Evolutionary conservation across 495 filamentous ascomycete genomes (phyloP).

Genomic region (Penicillium crystallinum): DNA sequence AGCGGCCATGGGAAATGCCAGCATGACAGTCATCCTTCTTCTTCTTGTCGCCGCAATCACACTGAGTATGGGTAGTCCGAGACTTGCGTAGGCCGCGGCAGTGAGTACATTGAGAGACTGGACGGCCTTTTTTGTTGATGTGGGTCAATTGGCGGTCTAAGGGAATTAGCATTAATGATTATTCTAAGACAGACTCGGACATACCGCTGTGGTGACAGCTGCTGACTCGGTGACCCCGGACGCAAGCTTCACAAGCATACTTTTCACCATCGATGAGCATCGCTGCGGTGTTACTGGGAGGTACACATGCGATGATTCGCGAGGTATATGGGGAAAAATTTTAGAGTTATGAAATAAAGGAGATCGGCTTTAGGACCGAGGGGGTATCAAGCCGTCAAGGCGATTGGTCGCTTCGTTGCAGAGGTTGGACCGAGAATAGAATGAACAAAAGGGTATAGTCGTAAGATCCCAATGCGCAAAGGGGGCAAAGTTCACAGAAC

Average conservation of each 20-base stretch:
- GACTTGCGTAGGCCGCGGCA: constrained; percentile 97
- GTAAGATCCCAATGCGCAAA: constrained; percentile 36
- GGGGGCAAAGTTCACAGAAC: constrained; percentile 32
- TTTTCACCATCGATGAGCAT: constrained; percentile 91
- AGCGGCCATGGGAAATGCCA: constrained; percentile 59
- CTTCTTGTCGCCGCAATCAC: constrained; percentile 92
- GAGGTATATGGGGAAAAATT: constrained; percentile 17
- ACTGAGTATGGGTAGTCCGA: constrained; percentile 90
- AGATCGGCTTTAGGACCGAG: constrained; percentile 23
- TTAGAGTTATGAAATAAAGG: constrained; percentile 19
- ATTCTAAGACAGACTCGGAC: constrained; percentile 28
- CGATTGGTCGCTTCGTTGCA: constrained; percentile 34
- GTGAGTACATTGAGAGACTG: constrained; percentile 96
- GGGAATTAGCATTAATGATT: constrained; percentile 18
- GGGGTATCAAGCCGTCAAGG: constrained; percentile 42
- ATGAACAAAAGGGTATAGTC: constrained; percentile 41
- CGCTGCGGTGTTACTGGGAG: constrained; percentile 37
- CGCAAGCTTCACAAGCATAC: constrained; percentile 89
- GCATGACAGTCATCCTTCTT: constrained; percentile 59
- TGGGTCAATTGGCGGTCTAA: constrained; percentile 87
- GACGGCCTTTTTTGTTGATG: constrained; percentile 98
- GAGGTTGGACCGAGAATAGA: constrained; percentile 24
- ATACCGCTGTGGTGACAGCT: constrained; percentile 87
- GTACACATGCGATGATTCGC: constrained; percentile 46
- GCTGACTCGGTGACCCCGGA: constrained; percentile 89